phyloP scores from a whole-genome alignment of 495 filamentous ascomycete species.

The Podospora australis region DNA sequence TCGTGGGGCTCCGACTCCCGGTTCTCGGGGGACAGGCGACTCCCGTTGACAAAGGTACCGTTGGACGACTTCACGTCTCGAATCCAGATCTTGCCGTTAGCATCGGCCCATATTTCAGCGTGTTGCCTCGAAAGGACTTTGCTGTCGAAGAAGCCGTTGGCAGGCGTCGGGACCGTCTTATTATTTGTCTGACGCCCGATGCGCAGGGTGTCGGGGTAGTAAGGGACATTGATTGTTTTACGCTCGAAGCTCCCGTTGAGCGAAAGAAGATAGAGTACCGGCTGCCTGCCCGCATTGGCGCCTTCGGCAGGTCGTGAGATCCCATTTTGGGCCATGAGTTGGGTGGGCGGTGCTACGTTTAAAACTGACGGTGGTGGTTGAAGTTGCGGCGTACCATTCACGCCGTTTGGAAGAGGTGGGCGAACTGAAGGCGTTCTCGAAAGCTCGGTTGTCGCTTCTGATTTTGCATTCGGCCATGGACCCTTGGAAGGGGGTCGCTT shows the following conservation, averaged over 20 bases:
- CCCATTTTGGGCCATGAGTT: conserved; percentile 31
- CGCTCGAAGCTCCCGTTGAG: conserved; percentile 93
- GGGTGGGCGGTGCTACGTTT: conserved; percentile 48
- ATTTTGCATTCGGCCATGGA: conserved; percentile 59
- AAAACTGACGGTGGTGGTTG: conserved; percentile 64
- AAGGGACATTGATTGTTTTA: conserved; percentile 90
- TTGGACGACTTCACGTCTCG: conserved; percentile 97
- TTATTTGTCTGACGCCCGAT: conserved; percentile 96
- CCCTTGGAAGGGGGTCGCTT: conserved; percentile 60
- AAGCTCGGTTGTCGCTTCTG: conserved; percentile 39
- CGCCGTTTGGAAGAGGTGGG: conserved; percentile 43
- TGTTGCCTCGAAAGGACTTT: conserved; percentile 96
- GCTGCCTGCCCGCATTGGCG: conserved; percentile 53
- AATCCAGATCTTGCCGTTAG: conserved; percentile 86
- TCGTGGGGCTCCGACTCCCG: conserved; percentile 92
- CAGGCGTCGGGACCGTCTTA: conserved; percentile 81
- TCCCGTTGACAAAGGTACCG: conserved; percentile 95
- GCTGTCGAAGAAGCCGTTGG: conserved; percentile 95
- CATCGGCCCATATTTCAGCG: conserved; percentile 92
- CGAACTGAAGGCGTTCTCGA: conserved; percentile 36
- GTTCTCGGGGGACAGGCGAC: conserved; percentile 83
- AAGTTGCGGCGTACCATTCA: conserved; percentile 60
- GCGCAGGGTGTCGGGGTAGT: conserved; percentile 76
- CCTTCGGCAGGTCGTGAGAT: conserved; percentile 46
- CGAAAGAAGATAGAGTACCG: conserved; percentile 73